Base-by-base conservation (phyloP, 176 grass and related monocot genomes). In the Musa beccarii region DNA sequence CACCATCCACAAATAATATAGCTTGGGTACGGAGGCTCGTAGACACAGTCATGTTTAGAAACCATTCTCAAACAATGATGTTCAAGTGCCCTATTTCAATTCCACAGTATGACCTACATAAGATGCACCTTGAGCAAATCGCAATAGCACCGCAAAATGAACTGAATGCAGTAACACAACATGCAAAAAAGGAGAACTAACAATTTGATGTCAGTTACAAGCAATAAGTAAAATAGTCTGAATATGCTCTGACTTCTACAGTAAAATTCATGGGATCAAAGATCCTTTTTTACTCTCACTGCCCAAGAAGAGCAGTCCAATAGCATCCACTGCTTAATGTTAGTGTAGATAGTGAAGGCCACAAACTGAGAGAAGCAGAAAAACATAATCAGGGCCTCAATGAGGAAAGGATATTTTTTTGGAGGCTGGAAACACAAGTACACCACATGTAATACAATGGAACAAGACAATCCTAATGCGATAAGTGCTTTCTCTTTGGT, bases 321-420 rank as follows among this genome's bases (percentile, higher is more conserved):
- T 53, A 73, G 89, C 83, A 69, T 84, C 90, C 90, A 93, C 82
- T 98, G 95, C 75, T 86, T 98, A 49, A 78, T 77, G 75, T 93
- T 98, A 65, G 86, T 86, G 83, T 93, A 98, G 63, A 89, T 22
- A 66, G 80, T 83, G 63, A 86, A 77, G 62, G 85, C 66, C 52
- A 91, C 78, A 84, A 93, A 93, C 79, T 98, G 95, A 34, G 88
- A 93, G 85, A 98, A 98, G 62, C 85, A 87, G 68, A 91, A 77
- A 67, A 85, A 85, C 90, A 98, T 84, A 68, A 93, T 98, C 73
- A 98, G 20, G 12, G 95, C 88, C 54, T 98, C 90, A 74, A 98
- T 89, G 54, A 98, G 83, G 77, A 87, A 91, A 26, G 90, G 95
- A 78, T 87, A 98, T 72, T 82, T 98, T 56, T 89, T 80, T 17